Evolutionary conservation across 2,329 filamentous ascomycete genomes (phyloP), one percentile per base, ranked within the genome.

Genomic region (Neonectria coccinea): DNA sequence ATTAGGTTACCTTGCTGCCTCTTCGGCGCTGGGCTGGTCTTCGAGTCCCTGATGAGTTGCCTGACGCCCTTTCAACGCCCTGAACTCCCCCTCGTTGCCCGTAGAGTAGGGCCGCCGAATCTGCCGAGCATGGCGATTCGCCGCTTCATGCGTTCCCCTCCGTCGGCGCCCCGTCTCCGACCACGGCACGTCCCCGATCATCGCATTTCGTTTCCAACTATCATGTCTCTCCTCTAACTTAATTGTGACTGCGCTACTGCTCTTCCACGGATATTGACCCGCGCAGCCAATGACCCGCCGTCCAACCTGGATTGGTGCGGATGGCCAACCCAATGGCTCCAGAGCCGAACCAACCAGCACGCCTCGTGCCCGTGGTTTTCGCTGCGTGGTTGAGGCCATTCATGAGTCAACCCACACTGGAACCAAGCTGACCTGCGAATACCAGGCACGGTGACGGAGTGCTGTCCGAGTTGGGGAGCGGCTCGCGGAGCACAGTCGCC

Each of bases 281-380:
- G 36, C 45, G 59, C 53, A 64, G 50, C 69, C 67, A 70, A 65
- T 68, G 61, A 55, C 53, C 64, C 47, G 20, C n/a, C n/a, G 16
- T 51, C n/a, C 29, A 11, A 29, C 42, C 57, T 64, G 64, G 64
- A 70, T 69, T 70, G 68, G 68, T 65, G 68, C 66, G 68, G 64
- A 62, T 70, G 64, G 56, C 9, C 39, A 42, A 18, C 20, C 18
- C 33, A 48, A 52, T 54, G 33, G 41, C 47, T 59, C 53, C 56
- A 36, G 53, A 67, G 57, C 62, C 67, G 65, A 59, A 31, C 67
- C 63, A 64, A 67, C 65, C 67, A 68, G 55, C 57, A 59, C 47
- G 45, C 47, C 39, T 39, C 18, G 41, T 41, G 36, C 36, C 36
- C 16, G 25, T 55, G 29, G 50, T 29, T 52, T 44, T 44, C 55